These are phyloP conservation scores for Diddensiella santjacobensis DNA, from an alignment of 805 yeast genomes.

Conservation along the genomic window DNA sequence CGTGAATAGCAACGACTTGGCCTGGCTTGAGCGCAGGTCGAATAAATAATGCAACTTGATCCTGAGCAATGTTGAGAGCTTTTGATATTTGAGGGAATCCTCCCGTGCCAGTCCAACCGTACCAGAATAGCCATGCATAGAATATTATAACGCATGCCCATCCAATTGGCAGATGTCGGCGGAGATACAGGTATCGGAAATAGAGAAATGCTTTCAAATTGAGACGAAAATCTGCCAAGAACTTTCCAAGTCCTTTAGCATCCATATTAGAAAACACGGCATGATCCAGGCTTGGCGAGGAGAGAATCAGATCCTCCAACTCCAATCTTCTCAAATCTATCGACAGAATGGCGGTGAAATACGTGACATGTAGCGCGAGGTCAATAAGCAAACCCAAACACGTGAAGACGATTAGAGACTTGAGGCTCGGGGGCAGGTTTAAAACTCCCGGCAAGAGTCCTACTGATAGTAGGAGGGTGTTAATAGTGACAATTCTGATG, in stretches of 20 bases:
- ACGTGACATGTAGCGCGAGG: constrained; percentile 59
- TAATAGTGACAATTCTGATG: constrained; percentile 32
- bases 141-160: neutral
- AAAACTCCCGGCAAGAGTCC: neutral
- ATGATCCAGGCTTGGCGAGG: constrained; percentile 3
- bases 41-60: constrained; percentile 3
- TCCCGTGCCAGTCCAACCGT: neutral
- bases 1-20: neutral
- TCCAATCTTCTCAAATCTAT: constrained; percentile 66
- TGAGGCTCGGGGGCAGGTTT: neutral
- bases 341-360: constrained; percentile 58
- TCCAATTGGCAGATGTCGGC: constrained; percentile 7
- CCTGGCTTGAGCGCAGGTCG: constrained; percentile 2
- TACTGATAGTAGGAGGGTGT: neutral
- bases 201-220: constrained; percentile 21
- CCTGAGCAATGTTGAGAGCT: neutral
- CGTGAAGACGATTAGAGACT: neutral
- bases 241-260: neutral
- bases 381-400: constrained; percentile 33
- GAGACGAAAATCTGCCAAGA: neutral
- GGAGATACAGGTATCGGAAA: constrained; percentile 14
- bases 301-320: constrained; percentile 44
- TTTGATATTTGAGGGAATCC: neutral
- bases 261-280: neutral
- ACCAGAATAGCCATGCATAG: constrained; percentile 10